Conservation (phyloP, 192 early-diverging fungal genomes). For the Lunasporangiospora selenospora region DNA sequence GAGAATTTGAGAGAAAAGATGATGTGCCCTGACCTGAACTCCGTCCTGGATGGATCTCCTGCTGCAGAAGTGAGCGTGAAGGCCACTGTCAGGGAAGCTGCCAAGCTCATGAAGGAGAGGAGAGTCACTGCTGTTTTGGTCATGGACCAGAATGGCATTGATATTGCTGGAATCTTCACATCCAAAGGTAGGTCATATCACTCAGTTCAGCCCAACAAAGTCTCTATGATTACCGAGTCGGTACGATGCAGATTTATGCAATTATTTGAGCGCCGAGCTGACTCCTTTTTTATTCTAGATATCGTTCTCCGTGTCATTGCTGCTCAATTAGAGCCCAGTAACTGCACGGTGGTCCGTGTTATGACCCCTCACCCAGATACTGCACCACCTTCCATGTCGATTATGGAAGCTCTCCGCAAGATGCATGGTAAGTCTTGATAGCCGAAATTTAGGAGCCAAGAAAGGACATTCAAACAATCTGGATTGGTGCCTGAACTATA, state of each 20-base stretch:
- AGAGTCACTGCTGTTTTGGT: slow-evolving; percentile 81
- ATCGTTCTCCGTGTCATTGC: slow-evolving; percentile 89
- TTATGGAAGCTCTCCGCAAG: slow-evolving; percentile 82
- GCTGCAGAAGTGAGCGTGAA: slow-evolving; percentile 69
- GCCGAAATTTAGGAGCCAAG: not conserved
- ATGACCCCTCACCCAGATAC: slow-evolving; percentile 95
- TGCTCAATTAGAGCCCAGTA: slow-evolving; percentile 85
- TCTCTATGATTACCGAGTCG: not conserved
- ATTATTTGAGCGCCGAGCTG: slow-evolving; percentile 6
- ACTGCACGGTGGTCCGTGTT: slow-evolving; percentile 93
- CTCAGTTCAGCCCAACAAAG: not conserved
- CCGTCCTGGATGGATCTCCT: slow-evolving; percentile 74
- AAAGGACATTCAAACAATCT: too few relatives aligned
- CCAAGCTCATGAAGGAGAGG: slow-evolving; percentile 73
- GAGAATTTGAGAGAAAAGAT: slow-evolving; percentile 81
- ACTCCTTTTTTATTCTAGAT: slow-evolving; percentile 55
- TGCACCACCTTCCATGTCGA: slow-evolving; percentile 70
- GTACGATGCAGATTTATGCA: not conserved
- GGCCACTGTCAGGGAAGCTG: slow-evolving; percentile 75
- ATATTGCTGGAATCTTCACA: slow-evolving; percentile 92
- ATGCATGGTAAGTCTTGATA: slow-evolving; percentile 71
- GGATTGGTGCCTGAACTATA: not conserved
- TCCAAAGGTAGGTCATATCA: slow-evolving; percentile 57
- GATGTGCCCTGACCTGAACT: slow-evolving; percentile 89
- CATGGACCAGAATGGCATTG: slow-evolving; percentile 65